Base-by-base conservation (phyloP, 176 grass and related monocot species). In the Phragmites australis region DNA sequence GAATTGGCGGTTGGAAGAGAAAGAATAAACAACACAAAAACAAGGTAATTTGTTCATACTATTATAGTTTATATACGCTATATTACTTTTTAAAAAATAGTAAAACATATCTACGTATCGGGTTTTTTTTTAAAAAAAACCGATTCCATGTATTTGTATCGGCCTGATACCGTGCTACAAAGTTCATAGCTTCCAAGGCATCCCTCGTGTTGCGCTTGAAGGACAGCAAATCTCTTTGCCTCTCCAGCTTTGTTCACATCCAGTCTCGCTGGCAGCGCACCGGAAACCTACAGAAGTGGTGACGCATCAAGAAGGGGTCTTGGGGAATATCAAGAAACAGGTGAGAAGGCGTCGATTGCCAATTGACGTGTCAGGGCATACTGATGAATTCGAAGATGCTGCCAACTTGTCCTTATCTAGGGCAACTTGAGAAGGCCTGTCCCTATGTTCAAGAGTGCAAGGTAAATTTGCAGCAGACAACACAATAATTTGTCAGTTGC, bases 171-270 rank as follows among this genome's bases (percentile, higher is more conserved):
- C 34, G 34, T n/a, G n/a, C n/a, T n/a, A n/a, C n/a, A n/a, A n/a
- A n/a, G n/a, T 90, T 85, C 92, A 76, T 87, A 97, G 79, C 82
- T 90, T 81, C 91, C 91, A 23, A 97, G 87, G 81, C 80, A 92
- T 26, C 87, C 82, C 84, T 94, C 94, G 16, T 85, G 87, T 70
- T 97, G 91, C 32, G 85, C 91, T 86, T 97, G 87, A 26, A 75
- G 47, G 41, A 97, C 68, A 45, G 77, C 85, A 87, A 90, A 90
- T 77, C 76, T 89, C 77, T 92, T 94, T 58, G 91, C 87, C 75
- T 97, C 84, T 68, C 84, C 87, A 84, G 82, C 67, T 88, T 85
- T 90, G 41, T 80, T 87, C 6, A 87, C 65, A 86, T 97, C 89
- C 58, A 90, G 65, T 84, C 64, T 78, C n/a, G 32, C 61, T 56